Evolutionary conservation across 1,284 basidiomycete species (phyloP).

Genomic region (Trichosporon sp.): DNA sequence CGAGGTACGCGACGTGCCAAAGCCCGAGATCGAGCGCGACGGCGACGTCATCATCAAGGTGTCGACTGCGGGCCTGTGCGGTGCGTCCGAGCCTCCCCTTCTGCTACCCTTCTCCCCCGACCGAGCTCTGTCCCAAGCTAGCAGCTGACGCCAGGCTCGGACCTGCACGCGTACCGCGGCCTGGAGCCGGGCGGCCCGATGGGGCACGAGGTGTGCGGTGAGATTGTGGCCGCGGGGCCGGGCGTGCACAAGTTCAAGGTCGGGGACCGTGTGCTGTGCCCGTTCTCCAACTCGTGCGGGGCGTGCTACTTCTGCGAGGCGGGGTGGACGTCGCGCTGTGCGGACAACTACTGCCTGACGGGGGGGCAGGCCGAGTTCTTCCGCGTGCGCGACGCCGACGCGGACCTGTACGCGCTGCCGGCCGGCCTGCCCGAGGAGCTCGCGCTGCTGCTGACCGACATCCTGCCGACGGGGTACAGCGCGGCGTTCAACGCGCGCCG

Average conservation of each 20-base stretch:
- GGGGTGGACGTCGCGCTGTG: conserved; percentile 72
- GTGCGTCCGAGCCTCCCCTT: conserved; percentile 13
- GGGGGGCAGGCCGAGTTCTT: conserved; percentile 87
- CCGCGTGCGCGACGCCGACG: conserved; percentile 59
- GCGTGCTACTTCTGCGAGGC: conserved; percentile 62
- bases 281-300: conserved; percentile 79
- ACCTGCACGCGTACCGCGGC: conserved; percentile 73
- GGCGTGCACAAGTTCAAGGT: conserved; percentile 63
- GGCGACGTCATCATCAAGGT: conserved; percentile 42
- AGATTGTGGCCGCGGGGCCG: conserved; percentile 66
- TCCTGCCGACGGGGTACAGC: conserved; percentile 51
- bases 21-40: conserved; percentile 29
- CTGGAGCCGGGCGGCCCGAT: conserved; percentile 45
- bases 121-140: not conserved
- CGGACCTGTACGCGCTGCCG: conserved; percentile 49
- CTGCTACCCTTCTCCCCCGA: not conserved
- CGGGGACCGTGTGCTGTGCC: conserved; percentile 79
- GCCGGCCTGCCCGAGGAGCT: conserved; percentile 44
- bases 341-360: conserved; percentile 60
- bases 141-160: conserved; percentile 58
- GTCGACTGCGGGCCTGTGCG: conserved; percentile 39
- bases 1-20: conserved; percentile 29
- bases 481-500: conserved; percentile 48
- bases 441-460: conserved; percentile 51
- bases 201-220: conserved; percentile 81